Base-by-base conservation (phyloP, 2,329 filamentous ascomycete genomes). In the Colletotrichum falcatum region DNA sequence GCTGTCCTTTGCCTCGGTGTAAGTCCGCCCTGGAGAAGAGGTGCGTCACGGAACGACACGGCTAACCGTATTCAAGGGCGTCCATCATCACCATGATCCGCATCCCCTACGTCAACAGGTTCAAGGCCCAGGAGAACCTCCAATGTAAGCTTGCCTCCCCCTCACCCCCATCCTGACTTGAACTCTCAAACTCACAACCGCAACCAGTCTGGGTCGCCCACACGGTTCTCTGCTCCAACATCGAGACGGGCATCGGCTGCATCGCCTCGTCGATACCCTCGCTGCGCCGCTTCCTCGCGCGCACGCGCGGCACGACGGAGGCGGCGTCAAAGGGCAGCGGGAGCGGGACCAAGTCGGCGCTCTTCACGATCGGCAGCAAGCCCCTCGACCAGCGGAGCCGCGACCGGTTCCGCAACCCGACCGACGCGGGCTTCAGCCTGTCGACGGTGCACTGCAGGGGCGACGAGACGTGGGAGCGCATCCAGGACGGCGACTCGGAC, bases 51-150 rank as follows among this genome's bases (percentile, higher is more conserved):
- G 18, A 39, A 35, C 6, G 11, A 35, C 5, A 23, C 39, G 18
- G 23, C 66, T 61, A 14, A 66, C 54, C 1, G 16, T 30, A 1
- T 18, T 23, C 3, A 60, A 71, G 71, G 3, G 74, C 74, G 8
- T 74, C 73, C 2, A 70, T 75, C 65, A 74, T 73, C 61, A 75
- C 74, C n/a, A 74, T 75, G 55, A 59, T 75, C 39, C 71, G 74
- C 33, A 74, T 72, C 20, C 73, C 74, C n/a, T 75, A 75, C 56
- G 65, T 75, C 56, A 70, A 74, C 55, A 65, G 68, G 26, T 75
- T 74, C 64, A 72, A 72, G 44, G 63, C 62, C 12, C 67, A 72
- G 6, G 35, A 64, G 7, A 73, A 75, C 49, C 56, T 66, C n/a
- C 74, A 66, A 14, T 63, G 58, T 70, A 48, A 60, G 54, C 49